Conservation (phyloP, 176 grass and related monocot genomes). For the Musa beccarii region DNA sequence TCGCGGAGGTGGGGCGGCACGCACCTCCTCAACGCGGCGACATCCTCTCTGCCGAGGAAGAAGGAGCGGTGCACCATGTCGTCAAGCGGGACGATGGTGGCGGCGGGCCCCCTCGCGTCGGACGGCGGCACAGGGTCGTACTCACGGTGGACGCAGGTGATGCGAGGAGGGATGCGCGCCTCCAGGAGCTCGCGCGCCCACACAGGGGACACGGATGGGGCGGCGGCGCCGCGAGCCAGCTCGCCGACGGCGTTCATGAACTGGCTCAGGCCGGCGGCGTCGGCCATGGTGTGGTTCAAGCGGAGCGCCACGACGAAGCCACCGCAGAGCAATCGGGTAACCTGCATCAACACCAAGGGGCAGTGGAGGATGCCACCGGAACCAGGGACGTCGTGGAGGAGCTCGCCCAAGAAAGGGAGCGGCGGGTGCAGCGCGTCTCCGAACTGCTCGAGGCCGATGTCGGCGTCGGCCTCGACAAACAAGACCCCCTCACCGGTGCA, state of each 20-base stretch:
- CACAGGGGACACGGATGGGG: conserved; percentile 15
- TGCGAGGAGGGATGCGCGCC: not conserved
- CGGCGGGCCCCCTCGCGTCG: not conserved
- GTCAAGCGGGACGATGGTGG: not conserved
- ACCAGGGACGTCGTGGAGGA: conserved; percentile 48
- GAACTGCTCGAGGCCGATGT: conserved; percentile 39
- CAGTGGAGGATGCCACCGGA: conserved; percentile 35
- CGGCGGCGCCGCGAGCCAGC: conserved; percentile 23
- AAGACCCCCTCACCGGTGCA: conserved; percentile 50
- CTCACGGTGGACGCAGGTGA: not conserved
- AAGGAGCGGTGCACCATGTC: conserved; percentile 23
- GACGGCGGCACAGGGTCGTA: not conserved
- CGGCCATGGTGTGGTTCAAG: conserved; percentile 42
- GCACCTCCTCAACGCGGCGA: conserved; percentile 22
- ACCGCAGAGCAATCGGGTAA: conserved; percentile 45
- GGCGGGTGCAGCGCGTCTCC: conserved; percentile 40
- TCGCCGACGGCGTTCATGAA: conserved; percentile 26
- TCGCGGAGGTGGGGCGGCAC: not conserved
- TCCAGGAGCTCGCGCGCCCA: conserved; percentile 38
- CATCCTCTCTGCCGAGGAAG: conserved; percentile 41
- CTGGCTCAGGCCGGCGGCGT: conserved; percentile 31
- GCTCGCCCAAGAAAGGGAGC: conserved; percentile 51
- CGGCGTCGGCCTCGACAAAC: conserved; percentile 60
- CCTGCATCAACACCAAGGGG: conserved; percentile 59
- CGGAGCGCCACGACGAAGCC: conserved; percentile 36